A percentile compares a stretch with the other conserved stretches of the same genome.
These are phyloP conservation scores for Boletus speciosus DNA, from an alignment of 768 basidiomycete genomes.

Conservation along the genomic window DNA sequence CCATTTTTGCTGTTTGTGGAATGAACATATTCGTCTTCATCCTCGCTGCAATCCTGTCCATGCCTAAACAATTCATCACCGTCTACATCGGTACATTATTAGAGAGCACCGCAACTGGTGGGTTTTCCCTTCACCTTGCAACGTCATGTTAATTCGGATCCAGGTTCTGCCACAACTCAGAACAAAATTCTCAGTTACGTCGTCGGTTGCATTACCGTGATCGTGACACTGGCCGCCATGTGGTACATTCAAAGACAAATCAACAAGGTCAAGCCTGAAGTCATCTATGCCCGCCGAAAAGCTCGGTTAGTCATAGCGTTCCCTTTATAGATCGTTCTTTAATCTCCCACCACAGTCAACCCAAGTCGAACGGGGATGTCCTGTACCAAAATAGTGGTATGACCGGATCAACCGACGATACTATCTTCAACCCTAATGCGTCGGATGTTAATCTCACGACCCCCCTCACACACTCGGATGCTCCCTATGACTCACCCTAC, in stretches of 20 bases:
- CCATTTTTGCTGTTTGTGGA: slow-evolving; percentile 85
- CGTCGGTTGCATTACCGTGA: slow-evolving; percentile 62
- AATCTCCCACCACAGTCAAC: slow-evolving; percentile 42
- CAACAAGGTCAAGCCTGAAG: slow-evolving; percentile 58
- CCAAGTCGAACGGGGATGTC: slow-evolving; percentile 40
- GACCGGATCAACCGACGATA: slow-evolving; percentile 29
- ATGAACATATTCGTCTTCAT: slow-evolving; percentile 78
- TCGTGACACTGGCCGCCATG: slow-evolving; percentile 74
- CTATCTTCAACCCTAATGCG: slow-evolving; percentile 34
- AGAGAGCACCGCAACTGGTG: slow-evolving; percentile 42
- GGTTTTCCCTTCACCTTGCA: not conserved
- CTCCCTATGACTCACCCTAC: slow-evolving; percentile 31
- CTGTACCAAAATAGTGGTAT: slow-evolving; percentile 30
- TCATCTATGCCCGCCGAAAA: slow-evolving; percentile 71
- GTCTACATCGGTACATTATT: slow-evolving; percentile 86
- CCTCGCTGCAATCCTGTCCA: slow-evolving; percentile 73
- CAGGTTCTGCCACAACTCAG: slow-evolving; percentile 31
- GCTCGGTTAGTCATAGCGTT: slow-evolving; percentile 46
- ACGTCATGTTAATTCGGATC: slow-evolving; percentile 2
- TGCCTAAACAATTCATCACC: slow-evolving; percentile 89
- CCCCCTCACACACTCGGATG: slow-evolving; percentile 26
- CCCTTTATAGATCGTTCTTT: not conserved
- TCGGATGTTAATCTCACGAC: slow-evolving; percentile 43
- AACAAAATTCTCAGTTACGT: slow-evolving; percentile 65
- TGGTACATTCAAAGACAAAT: slow-evolving; percentile 81